Conservation (phyloP, 2,329 filamentous ascomycete species). For the Fusarium coicis region DNA sequence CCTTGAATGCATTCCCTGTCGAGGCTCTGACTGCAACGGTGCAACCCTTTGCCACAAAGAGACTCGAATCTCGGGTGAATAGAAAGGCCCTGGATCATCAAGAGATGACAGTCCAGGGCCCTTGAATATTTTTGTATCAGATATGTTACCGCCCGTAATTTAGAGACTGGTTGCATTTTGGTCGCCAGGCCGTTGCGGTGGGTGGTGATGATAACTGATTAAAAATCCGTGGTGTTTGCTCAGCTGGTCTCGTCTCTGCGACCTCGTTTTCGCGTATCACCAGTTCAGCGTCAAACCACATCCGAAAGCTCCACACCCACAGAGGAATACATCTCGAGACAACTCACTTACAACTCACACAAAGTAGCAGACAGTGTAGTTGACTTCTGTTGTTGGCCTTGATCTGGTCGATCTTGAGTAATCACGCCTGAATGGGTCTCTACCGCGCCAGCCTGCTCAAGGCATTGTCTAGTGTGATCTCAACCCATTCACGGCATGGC, state of each 20-base stretch:
- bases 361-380: constrained; percentile 13
- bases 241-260: constrained; percentile 24
- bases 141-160: constrained; percentile 29
- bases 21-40: not conserved
- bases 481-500: constrained; percentile 37
- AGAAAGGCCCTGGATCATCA: not conserved
- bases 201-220: constrained; percentile 10
- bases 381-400: not conserved
- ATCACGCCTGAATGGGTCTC: constrained; percentile 3
- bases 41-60: not conserved
- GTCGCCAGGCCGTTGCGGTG: constrained; percentile 8
- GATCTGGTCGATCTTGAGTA: constrained; percentile 5
- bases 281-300: constrained; percentile 19
- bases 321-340: not conserved
- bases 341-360: constrained; percentile 2
- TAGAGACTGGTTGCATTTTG: constrained; percentile 14
- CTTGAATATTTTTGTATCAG: constrained; percentile 20
- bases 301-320: constrained; percentile 16
- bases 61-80: constrained; percentile 8
- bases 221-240: constrained; percentile 28
- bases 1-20: constrained; percentile 16
- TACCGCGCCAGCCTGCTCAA: constrained; percentile 31
- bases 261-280: constrained; percentile 24
- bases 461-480: constrained; percentile 30
- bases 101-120: constrained; percentile 35